Evolutionary conservation across 768 basidiomycete genomes (phyloP).

Genomic region (Boletus insuetus): DNA sequence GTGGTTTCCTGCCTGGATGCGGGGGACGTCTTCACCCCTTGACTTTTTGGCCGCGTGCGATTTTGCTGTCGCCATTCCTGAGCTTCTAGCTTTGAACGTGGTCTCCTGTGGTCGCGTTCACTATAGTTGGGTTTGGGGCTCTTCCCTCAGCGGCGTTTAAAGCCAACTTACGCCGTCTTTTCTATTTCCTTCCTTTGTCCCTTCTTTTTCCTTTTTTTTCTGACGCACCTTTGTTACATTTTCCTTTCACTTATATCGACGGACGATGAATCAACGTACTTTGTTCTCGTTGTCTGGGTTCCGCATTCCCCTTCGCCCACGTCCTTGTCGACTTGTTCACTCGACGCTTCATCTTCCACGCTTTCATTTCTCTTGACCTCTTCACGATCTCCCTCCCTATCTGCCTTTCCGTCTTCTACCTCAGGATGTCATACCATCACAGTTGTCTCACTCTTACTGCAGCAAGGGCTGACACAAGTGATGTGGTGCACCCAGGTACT

Average conservation of each 20-base stretch:
- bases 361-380: not conserved
- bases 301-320: not conserved
- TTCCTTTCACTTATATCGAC: not conserved
- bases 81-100: constrained; percentile 12
- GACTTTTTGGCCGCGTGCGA: not conserved
- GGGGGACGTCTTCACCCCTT: not conserved
- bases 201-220: not conserved
- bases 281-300: not conserved
- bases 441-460: not conserved
- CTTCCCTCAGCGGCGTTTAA: not conserved
- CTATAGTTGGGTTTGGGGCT: not conserved
- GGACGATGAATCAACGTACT: constrained; percentile 8
- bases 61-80: not conserved
- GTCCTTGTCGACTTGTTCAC: not conserved
- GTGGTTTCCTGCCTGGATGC: not conserved
- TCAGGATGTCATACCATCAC: not conserved
- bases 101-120: not conserved
- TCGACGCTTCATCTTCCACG: constrained; percentile 6
- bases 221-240: not conserved
- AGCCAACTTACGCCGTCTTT: not conserved
- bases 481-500: constrained; percentile 10
- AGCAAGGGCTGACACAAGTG: constrained; percentile 10
- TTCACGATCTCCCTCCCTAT: not conserved
- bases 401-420: not conserved
- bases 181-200: not conserved